Base-by-base conservation (phyloP, 2,329 filamentous ascomycete genomes). In the Cladosporium sp. region DNA sequence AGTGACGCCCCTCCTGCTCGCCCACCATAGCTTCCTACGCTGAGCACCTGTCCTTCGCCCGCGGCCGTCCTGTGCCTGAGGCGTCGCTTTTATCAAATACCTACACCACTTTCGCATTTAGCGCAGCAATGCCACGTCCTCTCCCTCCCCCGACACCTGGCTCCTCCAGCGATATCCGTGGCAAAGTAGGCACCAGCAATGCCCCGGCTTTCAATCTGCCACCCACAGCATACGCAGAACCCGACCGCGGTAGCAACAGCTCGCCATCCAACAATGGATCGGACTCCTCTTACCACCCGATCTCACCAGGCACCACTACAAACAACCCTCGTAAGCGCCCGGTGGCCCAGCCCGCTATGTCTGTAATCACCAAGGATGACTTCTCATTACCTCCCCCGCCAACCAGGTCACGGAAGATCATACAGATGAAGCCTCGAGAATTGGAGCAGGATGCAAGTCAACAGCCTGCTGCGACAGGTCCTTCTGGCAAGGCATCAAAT, bases 331-430 rank as follows among this genome's bases (percentile, higher is more conserved):
- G 52, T n/a, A 66, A 59, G 68, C 66, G 68, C 67, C 68, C 68
- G 68, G 52, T 55, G 15, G 70, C 51, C 8, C 55, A 65, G 15
- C 44, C 54, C 2, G 12, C 54, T 30, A 38, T 65, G 47, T 59
- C 63, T 44, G 66, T 75, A 58, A 71, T 74, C 69, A 74, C 83
- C 65, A 89, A 87, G 70, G 86, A 88, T 71, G 82, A 85, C 58
- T 96, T 97, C 77, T 86, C 91, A 11, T 86, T 99, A 18, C 95
- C 95, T 24, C 95, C 95, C 11, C 95, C 94, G 18, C 95, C 95
- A 0, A 97, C 93, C 3, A 86, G 94, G 69, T 92, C 92, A 51
- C 90, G 94, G 74, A 98, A 96, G 81, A 98, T 99, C 76, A 98
- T 98, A 66, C 94, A 98, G 80, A 97, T 98, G 93, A 97, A 96